Evolutionary conservation across 2,329 filamentous ascomycete genomes (phyloP), one percentile per base, ranked within the genome.

Genomic region (Aureobasidium subglaciale): DNA sequence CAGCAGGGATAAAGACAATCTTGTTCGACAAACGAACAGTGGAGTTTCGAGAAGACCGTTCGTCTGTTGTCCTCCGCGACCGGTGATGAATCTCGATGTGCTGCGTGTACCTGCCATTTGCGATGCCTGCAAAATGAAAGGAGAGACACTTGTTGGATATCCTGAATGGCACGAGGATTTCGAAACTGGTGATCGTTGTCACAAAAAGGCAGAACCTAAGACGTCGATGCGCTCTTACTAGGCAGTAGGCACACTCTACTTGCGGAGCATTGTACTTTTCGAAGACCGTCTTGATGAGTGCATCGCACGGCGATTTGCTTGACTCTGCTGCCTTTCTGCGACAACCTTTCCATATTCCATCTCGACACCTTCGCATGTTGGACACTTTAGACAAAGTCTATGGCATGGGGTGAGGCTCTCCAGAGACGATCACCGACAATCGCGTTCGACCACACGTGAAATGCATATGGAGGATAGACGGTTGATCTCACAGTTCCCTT

Each of bases 391-490:
- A 29, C 18, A 16, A 10, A 37, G n/a, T n/a, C 18, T 25, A 18
- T 11, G 45, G 8, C n/a, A 52, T 41, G n/a, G 41, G 46, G 30
- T 50, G 46, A 50, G 46, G 46, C 38, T 38, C 15, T 15, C 6
- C 9, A 38, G 24, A 50, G 46, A 37, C 24, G 46, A 50, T 50
- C 46, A 29, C 15, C 34, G 46, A 37, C 34, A 50, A n/a, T 50
- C 46, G 32, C 24, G 34, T 11, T 9, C 24, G 32, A 30, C 32
- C 13, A 16, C 48, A 52, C 48, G 48, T 52, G 48, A 25, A 20
- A n/a, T 41, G 24, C 35, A 52, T 25, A 52, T 52, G 48, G 48
- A 32, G 27, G 48, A 49, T 35, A 32, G n/a, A 15, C 45, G 29
- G 48, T 52, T 52, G 48, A 52, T 52, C 46, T 18, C 34, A 32